Evolutionary conservation across 495 filamentous ascomycete species (phyloP).

Genomic region (Daldinia concentrica): DNA sequence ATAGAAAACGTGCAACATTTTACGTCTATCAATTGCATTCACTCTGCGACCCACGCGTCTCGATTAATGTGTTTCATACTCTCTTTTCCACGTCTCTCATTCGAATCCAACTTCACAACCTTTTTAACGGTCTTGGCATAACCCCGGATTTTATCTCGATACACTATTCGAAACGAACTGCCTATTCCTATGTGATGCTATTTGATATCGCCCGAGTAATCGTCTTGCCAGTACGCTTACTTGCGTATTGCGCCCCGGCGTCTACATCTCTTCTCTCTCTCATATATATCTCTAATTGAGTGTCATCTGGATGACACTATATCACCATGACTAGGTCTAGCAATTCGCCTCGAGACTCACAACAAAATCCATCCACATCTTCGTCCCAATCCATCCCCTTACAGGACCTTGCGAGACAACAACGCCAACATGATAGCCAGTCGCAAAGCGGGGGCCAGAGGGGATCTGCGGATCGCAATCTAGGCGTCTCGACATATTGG

Average conservation of each 20-base stretch:
- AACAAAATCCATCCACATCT: slow-evolving; percentile 45
- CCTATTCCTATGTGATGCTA: slow-evolving; percentile 37
- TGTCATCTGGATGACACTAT: slow-evolving; percentile 42
- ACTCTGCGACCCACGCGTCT: slow-evolving; percentile 39
- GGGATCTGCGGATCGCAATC: slow-evolving; percentile 47
- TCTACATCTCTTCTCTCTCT: slow-evolving; percentile 15
- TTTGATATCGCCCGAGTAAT: slow-evolving; percentile 28
- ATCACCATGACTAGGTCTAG: slow-evolving; percentile 45
- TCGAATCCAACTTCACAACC: slow-evolving; percentile 30
- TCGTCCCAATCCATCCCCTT: slow-evolving; percentile 81
- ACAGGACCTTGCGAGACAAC: slow-evolving; percentile 75
- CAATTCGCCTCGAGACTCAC: slow-evolving; percentile 46
- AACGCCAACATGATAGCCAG: slow-evolving; percentile 55
- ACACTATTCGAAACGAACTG: slow-evolving; percentile 33
- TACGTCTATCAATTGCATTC: slow-evolving; percentile 35
- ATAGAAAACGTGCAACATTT: slow-evolving; percentile 27
- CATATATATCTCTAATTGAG: slow-evolving; percentile 25
- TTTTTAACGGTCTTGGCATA: slow-evolving; percentile 12
- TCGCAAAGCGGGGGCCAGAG: slow-evolving; percentile 46
- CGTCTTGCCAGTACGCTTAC: slow-evolving; percentile 34
- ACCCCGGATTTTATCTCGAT: slow-evolving; percentile 18
- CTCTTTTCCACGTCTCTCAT: slow-evolving; percentile 36
- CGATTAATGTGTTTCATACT: slow-evolving; percentile 44
- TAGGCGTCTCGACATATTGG: slow-evolving; percentile 59
- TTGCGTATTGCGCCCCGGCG: slow-evolving; percentile 35